phyloP scores from a whole-genome alignment of 768 basidiomycete species.

The Mycena olivaceomarginata region DNA sequence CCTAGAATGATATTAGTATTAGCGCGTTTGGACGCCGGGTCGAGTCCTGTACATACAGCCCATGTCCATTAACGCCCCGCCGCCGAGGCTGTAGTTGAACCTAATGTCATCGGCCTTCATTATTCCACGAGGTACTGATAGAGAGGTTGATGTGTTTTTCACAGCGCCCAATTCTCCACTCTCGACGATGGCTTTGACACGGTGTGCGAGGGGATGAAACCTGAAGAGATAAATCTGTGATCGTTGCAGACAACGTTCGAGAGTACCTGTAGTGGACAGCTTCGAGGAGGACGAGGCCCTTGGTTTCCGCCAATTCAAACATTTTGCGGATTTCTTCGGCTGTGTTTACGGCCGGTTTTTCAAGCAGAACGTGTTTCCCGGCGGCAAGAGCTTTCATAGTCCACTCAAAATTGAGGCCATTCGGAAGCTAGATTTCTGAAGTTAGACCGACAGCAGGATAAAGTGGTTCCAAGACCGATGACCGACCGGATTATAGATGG shows the following conservation, averaged over 20 bases:
- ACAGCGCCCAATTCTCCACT: constrained; percentile 74
- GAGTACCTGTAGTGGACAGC: constrained; percentile 73
- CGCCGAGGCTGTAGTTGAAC: constrained; percentile 72
- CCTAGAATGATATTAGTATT: constrained; percentile 51
- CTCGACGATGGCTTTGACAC: constrained; percentile 73
- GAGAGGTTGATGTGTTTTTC: constrained; percentile 62
- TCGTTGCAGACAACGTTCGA: background rate
- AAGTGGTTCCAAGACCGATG: background rate
- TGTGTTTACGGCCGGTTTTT: constrained; percentile 74
- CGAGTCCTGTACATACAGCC: constrained; percentile 60
- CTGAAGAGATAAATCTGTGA: constrained; percentile 53
- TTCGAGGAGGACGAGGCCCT: constrained; percentile 74
- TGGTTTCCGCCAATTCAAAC: constrained; percentile 69
- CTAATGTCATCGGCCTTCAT: constrained; percentile 67
- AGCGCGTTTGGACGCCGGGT: background rate
- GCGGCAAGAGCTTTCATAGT: constrained; percentile 78
- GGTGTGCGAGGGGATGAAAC: constrained; percentile 79
- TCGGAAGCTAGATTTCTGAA: constrained; percentile 65
- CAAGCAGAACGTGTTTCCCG: constrained; percentile 81
- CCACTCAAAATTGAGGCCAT: constrained; percentile 81
- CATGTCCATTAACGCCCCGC: constrained; percentile 81
- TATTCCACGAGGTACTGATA: constrained; percentile 59
- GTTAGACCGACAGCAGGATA: too few species aligned
- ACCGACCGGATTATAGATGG: constrained; percentile 68
- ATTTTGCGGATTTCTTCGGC: constrained; percentile 73